Evolutionary conservation across 78 protist genomes (phyloP).

Genomic region (Diacronema lutheri): DNA sequence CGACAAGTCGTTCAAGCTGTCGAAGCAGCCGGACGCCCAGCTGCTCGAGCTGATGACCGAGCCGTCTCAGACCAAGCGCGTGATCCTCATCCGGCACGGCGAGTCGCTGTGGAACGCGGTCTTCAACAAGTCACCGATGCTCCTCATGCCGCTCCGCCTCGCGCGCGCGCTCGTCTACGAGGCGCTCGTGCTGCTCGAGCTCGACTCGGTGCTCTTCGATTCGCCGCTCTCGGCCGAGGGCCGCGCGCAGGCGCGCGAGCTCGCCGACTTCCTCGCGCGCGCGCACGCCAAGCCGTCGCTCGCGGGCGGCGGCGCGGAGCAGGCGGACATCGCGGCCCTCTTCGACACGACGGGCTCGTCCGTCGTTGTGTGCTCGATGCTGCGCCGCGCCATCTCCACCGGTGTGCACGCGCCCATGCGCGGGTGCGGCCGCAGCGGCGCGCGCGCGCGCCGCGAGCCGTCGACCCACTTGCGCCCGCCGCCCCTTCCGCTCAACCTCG

Average conservation of each 20-base stretch:
- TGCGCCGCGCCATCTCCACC: no score
- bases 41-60: no score
- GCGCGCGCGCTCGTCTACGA: neutral
- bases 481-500: no score
- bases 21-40: no score
- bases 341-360: neutral
- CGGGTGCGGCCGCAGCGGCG: no score
- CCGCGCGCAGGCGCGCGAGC: neutral
- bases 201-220: conserved; percentile 1
- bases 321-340: no score
- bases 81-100: conserved; percentile 16
- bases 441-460: no score
- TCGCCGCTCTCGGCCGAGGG: conserved; percentile 5
- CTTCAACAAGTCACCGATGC: neutral
- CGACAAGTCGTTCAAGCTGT: no score
- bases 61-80: neutral
- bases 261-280: neutral
- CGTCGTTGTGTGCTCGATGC: neutral
- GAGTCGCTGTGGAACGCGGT: conserved; percentile 3
- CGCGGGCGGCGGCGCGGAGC: no score
- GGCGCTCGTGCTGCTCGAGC: neutral
- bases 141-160: neutral
- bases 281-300: no score
- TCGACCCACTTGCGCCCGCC: no score
- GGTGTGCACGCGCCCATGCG: no score